A percentile compares a stretch with the other conserved stretches of the same genome.
Conservation (phyloP, 1,284 basidiomycete genomes). For the Cutaneotrichosporon mucoides region DNA sequence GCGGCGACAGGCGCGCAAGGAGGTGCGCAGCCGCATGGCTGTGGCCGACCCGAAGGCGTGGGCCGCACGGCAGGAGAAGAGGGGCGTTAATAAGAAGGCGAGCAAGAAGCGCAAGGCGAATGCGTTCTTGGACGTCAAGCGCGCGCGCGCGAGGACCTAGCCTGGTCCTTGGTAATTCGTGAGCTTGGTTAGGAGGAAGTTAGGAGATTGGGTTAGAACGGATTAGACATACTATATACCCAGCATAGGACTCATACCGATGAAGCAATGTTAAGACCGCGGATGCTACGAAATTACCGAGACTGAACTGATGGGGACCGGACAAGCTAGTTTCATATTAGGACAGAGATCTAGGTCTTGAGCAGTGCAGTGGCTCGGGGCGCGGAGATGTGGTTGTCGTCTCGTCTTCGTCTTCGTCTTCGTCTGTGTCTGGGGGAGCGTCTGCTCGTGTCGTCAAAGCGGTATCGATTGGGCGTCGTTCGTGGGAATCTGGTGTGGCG, state of each 20-base stretch:
- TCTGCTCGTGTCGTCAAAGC: too few relatives aligned
- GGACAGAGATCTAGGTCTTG: background rate
- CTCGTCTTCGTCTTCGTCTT: background rate
- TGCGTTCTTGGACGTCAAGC: slow-evolving; percentile 29
- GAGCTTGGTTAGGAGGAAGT: background rate
- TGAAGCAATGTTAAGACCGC: slow-evolving; percentile 4
- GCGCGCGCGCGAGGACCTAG: slow-evolving; percentile 1
- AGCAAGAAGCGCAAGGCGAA: slow-evolving; percentile 69
- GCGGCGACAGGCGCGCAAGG: slow-evolving; percentile 69
- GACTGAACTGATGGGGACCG: background rate
- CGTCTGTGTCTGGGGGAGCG: background rate
- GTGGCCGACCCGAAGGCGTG: slow-evolving; percentile 44
- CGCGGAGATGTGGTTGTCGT: background rate
- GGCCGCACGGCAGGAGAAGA: slow-evolving; percentile 67
- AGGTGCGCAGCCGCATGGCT: slow-evolving; percentile 32
- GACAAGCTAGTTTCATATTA: background rate
- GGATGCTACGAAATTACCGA: background rate
- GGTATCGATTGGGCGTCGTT: too few relatives aligned
- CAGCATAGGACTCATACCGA: background rate
- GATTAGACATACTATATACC: too few relatives aligned
- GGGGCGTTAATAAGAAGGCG: slow-evolving; percentile 74
- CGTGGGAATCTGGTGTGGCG: too few relatives aligned
- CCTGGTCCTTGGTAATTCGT: background rate
- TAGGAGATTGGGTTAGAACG: background rate
- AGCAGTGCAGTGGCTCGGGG: background rate